Base-by-base conservation (phyloP, 345 rosid genomes). In the Eucalyptus virginea region DNA sequence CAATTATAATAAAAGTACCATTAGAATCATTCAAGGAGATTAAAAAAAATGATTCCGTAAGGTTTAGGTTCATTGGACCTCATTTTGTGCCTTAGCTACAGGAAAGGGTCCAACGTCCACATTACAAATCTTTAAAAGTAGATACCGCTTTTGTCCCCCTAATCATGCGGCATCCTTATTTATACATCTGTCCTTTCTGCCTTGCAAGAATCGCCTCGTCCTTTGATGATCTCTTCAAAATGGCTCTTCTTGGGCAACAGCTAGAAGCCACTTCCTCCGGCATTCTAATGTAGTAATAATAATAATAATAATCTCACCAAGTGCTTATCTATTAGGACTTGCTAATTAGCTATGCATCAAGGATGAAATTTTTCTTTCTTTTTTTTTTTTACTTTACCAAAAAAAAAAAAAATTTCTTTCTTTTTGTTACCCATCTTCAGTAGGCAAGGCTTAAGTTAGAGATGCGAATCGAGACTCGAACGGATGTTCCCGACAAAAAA, bases 81-180 rank as follows among this genome's bases (percentile, higher is more conserved):
- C 6, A 42, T 86, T 86, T 23, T 49, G 52, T 81, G 94, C 93
- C 94, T 90, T 87, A 26, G 89, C 92, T 89, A 28, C 44, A 72
- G 92, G 86, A 50, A 87, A 56, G 91, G 94, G 94, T 91, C 90
- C 89, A 91, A 37, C 65, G 37, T 87, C 51, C 60, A 32, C 32
- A 67, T 26, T 54, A 89, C 95, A 91, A 23, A 50, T 90, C 87
- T 80, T 69, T 24, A 40, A 89, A 89, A 86, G 69, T 26, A 86
- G 65, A 86, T 23, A 16, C 65, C 69, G 28, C 88, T 65, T 45
- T 58, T 58, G 48, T 54, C 62, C 86, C 86, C 48, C 6, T 10
- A 58, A 89, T 65, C 45, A 67, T 47, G 42, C 44, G 47, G 60
- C 40, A 11, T 7, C 40, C 67, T 49, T 67, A 18, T 18, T 5